Conservation (phyloP, 164 flowering plant genomes). For the Taxillus chinensis region DNA sequence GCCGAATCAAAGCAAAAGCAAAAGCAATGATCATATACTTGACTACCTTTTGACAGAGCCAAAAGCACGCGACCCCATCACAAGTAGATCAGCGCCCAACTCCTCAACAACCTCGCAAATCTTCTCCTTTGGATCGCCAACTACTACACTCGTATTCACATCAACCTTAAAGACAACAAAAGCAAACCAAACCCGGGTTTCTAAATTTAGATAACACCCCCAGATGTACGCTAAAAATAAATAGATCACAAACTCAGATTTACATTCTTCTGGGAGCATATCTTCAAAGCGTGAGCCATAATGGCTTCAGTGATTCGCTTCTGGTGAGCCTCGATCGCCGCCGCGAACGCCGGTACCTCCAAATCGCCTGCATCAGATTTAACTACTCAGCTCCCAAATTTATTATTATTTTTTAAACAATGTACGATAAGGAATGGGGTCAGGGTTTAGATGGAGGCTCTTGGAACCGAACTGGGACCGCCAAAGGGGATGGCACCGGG, state of each 20-base stretch:
- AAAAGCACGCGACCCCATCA: slow-evolving; percentile 70
- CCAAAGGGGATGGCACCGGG: slow-evolving; percentile 82
- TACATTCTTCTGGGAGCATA: slow-evolving; percentile 50
- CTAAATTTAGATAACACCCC: neutral
- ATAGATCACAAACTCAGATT: neutral
- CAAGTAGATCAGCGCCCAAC: slow-evolving; percentile 69
- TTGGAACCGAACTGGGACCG: slow-evolving; percentile 49
- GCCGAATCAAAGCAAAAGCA: neutral
- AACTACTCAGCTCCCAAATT: neutral
- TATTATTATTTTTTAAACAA: too few relatives aligned
- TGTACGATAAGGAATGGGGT: too few relatives aligned
- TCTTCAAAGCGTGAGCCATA: slow-evolving; percentile 45
- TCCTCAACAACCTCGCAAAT: slow-evolving; percentile 60
- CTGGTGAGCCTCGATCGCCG: slow-evolving; percentile 84
- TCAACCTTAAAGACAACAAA: slow-evolving; percentile 27
- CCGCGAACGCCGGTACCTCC: slow-evolving; percentile 77
- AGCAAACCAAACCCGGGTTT: too few relatives aligned
- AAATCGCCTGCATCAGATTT: slow-evolving; percentile 24
- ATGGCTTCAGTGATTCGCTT: slow-evolving; percentile 55
- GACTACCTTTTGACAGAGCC: slow-evolving; percentile 71
- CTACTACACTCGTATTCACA: slow-evolving; percentile 45
- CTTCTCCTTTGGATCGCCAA: slow-evolving; percentile 77
- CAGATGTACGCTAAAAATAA: neutral
- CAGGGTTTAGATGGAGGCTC: neutral
- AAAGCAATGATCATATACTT: neutral